Percentiles rank a stretch among this genome's conserved stretches.
These are phyloP conservation scores for Sanghuangporus baumii DNA, from an alignment of 1,284 basidiomycete genomes.

Conservation along the genomic window DNA sequence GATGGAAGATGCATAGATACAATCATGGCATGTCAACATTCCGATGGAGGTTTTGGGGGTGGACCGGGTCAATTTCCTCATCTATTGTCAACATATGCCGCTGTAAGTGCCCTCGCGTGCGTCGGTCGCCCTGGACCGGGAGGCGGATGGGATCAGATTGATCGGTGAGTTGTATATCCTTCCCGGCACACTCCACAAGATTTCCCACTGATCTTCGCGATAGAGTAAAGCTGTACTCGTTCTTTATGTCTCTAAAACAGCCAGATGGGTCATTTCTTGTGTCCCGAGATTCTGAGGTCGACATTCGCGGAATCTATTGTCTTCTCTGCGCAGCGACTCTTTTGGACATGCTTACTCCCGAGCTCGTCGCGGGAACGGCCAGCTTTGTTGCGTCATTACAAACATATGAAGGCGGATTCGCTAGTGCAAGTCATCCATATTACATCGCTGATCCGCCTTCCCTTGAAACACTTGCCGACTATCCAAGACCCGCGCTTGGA, in stretches of 20 bases:
- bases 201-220: not conserved
- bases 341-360: constrained; percentile 82
- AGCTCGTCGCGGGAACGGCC: constrained; percentile 66
- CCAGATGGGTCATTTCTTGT: constrained; percentile 94
- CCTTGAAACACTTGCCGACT: constrained; percentile 29
- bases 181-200: not conserved
- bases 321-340: constrained; percentile 66
- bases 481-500: constrained; percentile 64
- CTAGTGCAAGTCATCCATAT: constrained; percentile 75
- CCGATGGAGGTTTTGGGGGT: constrained; percentile 86
- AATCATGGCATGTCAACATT: constrained; percentile 72
- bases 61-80: constrained; percentile 88
- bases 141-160: constrained; percentile 81
- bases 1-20: constrained; percentile 66
- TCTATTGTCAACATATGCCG: constrained; percentile 87
- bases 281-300: constrained; percentile 84
- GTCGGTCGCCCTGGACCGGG: constrained; percentile 68
- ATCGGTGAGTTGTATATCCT: constrained; percentile 46
- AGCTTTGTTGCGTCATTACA: constrained; percentile 79
- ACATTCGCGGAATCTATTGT: constrained; percentile 83
- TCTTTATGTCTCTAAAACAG: constrained; percentile 92
- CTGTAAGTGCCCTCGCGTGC: constrained; percentile 81
- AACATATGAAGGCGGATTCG: constrained; percentile 97
- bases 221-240: constrained; percentile 74
- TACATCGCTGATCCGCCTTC: constrained; percentile 31